Conservation (phyloP, 2,329 filamentous ascomycete species). For the Monosporascus sp. region DNA sequence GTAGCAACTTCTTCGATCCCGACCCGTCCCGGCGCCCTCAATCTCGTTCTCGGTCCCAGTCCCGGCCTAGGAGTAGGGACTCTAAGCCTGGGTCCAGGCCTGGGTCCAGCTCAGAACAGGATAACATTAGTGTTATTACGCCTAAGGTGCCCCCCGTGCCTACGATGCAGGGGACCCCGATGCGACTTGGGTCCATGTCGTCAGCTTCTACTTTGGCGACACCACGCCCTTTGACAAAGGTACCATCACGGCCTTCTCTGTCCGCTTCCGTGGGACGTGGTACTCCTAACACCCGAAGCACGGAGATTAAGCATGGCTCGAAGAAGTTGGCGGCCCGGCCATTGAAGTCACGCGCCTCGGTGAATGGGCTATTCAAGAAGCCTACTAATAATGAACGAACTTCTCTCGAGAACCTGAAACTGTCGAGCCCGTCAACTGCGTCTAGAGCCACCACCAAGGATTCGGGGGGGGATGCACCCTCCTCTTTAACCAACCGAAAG, state of each 20-base stretch:
- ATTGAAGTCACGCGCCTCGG: slow-evolving; percentile 45
- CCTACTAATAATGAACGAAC: slow-evolving; percentile 33
- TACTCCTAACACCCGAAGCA: slow-evolving; percentile 29
- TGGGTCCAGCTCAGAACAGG: slow-evolving; percentile 47
- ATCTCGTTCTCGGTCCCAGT: slow-evolving; percentile 18
- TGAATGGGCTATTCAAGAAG: slow-evolving; percentile 50
- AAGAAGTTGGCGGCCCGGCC: slow-evolving; percentile 42
- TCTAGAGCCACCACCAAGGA: slow-evolving; percentile 33
- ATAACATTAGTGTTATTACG: slow-evolving; percentile 37
- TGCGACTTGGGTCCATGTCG: slow-evolving; percentile 25
- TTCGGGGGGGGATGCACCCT: slow-evolving; percentile 26
- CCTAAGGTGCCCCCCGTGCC: slow-evolving; percentile 36
- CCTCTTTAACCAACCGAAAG: slow-evolving; percentile 40
- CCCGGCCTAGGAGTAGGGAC: slow-evolving; percentile 37
- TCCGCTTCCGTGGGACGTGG: slow-evolving; percentile 16
- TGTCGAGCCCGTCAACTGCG: slow-evolving; percentile 30
- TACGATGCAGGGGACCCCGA: slow-evolving; percentile 39
- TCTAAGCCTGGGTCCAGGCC: slow-evolving; percentile 51
- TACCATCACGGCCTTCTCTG: slow-evolving; percentile 29
- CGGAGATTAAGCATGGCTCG: slow-evolving; percentile 39
- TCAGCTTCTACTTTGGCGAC: slow-evolving; percentile 16
- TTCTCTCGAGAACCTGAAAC: slow-evolving; percentile 22
- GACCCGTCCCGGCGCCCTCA: slow-evolving; percentile 53
- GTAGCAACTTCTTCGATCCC: slow-evolving; percentile 67
- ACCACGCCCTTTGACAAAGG: slow-evolving; percentile 22